Evolutionary conservation across 1,139 yeast species (phyloP).

Genomic region (Hemisphaericaspora xylofermentans): DNA sequence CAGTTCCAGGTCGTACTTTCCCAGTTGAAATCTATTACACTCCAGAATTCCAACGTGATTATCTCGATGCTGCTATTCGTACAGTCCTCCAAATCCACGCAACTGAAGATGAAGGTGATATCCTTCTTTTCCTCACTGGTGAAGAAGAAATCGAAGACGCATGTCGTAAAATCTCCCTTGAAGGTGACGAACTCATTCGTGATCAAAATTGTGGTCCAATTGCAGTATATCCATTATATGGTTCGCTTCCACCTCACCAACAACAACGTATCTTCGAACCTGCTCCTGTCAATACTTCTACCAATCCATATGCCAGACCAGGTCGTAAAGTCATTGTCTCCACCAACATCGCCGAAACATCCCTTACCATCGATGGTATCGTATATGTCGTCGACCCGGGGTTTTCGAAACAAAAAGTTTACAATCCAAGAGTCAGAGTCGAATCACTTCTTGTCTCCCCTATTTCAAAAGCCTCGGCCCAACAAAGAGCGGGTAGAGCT

Average conservation of each 20-base stretch:
- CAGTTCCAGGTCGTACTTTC: slow-evolving; percentile 97
- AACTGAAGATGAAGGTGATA: slow-evolving; percentile 92
- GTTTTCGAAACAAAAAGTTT: slow-evolving; percentile 92
- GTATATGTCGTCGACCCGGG: slow-evolving; percentile 98
- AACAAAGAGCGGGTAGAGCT: slow-evolving; percentile 99
- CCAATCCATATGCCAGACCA: slow-evolving; percentile 69
- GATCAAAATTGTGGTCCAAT: slow-evolving; percentile 91
- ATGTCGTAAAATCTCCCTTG: slow-evolving; percentile 80
- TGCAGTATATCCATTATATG: slow-evolving; percentile 87
- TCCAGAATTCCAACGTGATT: slow-evolving; percentile 93
- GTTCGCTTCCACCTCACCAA: slow-evolving; percentile 93
- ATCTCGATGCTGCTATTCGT: slow-evolving; percentile 89
- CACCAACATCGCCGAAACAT: slow-evolving; percentile 98
- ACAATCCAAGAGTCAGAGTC: slow-evolving; percentile 93
- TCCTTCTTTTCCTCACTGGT: slow-evolving; percentile 86
- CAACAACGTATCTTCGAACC: slow-evolving; percentile 92
- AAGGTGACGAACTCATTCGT: slow-evolving; percentile 82
- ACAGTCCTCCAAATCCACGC: slow-evolving; percentile 96
- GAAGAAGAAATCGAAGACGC: slow-evolving; percentile 99
- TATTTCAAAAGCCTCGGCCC: slow-evolving; percentile 95
- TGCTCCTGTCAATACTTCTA: slow-evolving; percentile 65
- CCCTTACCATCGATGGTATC: slow-evolving; percentile 95
- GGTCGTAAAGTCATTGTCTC: slow-evolving; percentile 92
- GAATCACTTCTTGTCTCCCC: slow-evolving; percentile 94
- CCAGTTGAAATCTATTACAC: slow-evolving; percentile 97